Evolutionary conservation across 768 basidiomycete species (phyloP).

Genomic region (Suillus subaureus): DNA sequence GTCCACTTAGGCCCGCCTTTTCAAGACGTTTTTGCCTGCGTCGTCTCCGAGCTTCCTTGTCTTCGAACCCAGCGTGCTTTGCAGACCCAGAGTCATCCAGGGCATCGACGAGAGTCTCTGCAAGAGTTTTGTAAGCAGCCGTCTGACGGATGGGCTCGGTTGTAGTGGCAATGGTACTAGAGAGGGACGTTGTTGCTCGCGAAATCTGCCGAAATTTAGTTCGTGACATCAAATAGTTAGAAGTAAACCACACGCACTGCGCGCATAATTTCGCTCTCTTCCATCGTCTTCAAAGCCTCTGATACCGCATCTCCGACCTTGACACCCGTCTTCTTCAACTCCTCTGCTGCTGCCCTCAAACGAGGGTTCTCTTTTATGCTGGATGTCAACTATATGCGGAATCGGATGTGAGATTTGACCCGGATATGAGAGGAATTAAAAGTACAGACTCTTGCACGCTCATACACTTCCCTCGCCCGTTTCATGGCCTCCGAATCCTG

Average conservation of each 20-base stretch:
- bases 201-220: constrained; percentile 59
- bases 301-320: constrained; percentile 93
- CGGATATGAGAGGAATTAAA: constrained; percentile 4
- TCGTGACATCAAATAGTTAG: constrained; percentile 1
- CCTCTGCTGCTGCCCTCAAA: constrained; percentile 89
- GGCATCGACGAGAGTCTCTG: constrained; percentile 88
- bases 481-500: constrained; percentile 98
- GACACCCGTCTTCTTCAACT: constrained; percentile 85
- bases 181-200: constrained; percentile 82
- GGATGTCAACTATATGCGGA: constrained; percentile 68
- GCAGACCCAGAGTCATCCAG: constrained; percentile 92
- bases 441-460: constrained; percentile 82
- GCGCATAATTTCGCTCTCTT: constrained; percentile 91
- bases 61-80: constrained; percentile 95
- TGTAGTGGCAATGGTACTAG: constrained; percentile 80
- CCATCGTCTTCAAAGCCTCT: constrained; percentile 90
- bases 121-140: constrained; percentile 87
- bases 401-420: constrained; percentile 10
- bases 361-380: constrained; percentile 96
- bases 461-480: constrained; percentile 87
- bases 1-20: constrained; percentile 72
- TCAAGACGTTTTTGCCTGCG: constrained; percentile 79
- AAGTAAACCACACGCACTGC: constrained; percentile 52
- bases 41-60: constrained; percentile 85
- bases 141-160: constrained; percentile 98